phyloP scores from a whole-genome alignment of 2,329 filamentous ascomycete species.

The Cladosporium halotolerans region DNA sequence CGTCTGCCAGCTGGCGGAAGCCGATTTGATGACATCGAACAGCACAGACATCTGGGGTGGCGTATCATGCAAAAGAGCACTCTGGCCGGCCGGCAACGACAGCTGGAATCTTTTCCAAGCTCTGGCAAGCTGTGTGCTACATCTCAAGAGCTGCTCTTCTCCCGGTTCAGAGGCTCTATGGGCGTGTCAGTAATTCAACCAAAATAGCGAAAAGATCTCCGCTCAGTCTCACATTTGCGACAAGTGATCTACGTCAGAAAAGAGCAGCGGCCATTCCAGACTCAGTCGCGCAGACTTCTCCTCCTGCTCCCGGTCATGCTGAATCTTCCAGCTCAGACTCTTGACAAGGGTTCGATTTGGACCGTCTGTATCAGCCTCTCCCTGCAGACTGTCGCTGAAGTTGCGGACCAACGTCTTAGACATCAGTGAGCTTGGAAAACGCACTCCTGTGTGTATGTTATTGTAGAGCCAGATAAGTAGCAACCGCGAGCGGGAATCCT shows the following conservation, averaged over 20 bases:
- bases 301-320: not conserved
- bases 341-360: not conserved
- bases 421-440: no score
- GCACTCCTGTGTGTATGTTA: no score
- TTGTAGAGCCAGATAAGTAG: no score
- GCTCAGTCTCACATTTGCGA: not conserved
- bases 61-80: not conserved
- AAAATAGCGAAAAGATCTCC: no score
- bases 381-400: no score
- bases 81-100: not conserved
- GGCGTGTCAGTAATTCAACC: no score
- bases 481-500: no score
- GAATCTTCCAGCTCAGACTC: not conserved
- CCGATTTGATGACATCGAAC: not conserved
- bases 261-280: not conserved
- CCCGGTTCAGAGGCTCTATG: not conserved
- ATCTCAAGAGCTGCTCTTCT: not conserved
- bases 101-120: not conserved
- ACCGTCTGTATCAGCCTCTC: no score
- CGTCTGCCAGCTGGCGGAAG: not conserved
- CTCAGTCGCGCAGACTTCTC: not conserved
- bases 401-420: no score
- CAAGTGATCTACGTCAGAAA: not conserved
- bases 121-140: not conserved
- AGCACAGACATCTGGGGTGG: not conserved